phyloP scores from a whole-genome alignment of 2,329 filamentous ascomycete species.

The Ceratocystis cubensis region DNA sequence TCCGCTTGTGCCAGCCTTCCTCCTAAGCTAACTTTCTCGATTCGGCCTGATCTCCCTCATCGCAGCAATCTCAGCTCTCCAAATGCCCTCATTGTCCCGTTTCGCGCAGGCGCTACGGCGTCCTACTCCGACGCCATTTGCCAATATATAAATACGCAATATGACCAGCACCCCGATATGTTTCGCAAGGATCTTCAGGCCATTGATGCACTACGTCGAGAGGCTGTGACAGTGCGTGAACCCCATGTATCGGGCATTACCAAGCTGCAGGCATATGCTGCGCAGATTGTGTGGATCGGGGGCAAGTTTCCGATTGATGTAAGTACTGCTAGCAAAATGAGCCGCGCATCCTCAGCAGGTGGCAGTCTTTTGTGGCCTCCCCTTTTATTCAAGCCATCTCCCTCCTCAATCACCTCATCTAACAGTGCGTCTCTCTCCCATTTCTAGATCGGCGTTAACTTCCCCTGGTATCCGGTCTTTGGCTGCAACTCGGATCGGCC shows the following conservation, averaged over 20 bases:
- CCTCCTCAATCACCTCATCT: not conserved
- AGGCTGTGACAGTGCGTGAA: slow-evolving; percentile 82
- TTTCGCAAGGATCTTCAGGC: slow-evolving; percentile 75
- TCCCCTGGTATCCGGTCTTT: slow-evolving; percentile 88
- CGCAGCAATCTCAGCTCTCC: slow-evolving; percentile 20
- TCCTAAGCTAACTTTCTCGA: not conserved
- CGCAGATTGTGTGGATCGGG: slow-evolving; percentile 82
- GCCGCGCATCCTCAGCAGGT: not conserved
- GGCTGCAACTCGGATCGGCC: slow-evolving; percentile 78
- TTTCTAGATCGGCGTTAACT: slow-evolving; percentile 73
- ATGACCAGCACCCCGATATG: slow-evolving; percentile 97
- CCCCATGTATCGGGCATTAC: slow-evolving; percentile 74
- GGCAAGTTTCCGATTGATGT: slow-evolving; percentile 96
- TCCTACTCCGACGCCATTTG: slow-evolving; percentile 73
- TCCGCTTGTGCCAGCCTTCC: not conserved
- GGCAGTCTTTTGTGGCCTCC: not conserved
- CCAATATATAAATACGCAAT: slow-evolving; percentile 93
- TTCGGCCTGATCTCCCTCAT: not conserved
- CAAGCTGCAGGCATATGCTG: slow-evolving; percentile 83
- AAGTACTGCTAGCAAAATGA: slow-evolving; percentile 25
- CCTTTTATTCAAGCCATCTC: not conserved
- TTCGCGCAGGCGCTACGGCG: slow-evolving; percentile 70
- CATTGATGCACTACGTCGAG: slow-evolving; percentile 69
- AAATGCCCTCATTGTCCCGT: slow-evolving; percentile 68
- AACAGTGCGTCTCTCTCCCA: not conserved